Percentiles rank a stretch among this genome's conserved stretches.
Conservation (phyloP, 1,139 yeast species). For the Hyphopichia fennica region DNA sequence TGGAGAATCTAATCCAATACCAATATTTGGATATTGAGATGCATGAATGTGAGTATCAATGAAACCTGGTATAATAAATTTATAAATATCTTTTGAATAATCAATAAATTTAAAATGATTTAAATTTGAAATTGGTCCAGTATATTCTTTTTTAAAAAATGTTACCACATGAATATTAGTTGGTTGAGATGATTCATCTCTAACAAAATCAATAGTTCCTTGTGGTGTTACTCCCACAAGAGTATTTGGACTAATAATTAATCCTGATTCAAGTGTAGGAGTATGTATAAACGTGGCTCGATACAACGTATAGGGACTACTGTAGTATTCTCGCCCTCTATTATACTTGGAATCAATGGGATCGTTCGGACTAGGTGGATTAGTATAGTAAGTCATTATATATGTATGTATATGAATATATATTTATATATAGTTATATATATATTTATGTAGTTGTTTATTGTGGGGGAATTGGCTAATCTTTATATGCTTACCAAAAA, state of each 20-base stretch:
- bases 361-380: neutral
- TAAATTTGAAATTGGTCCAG: neutral
- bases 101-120: constrained; percentile 26
- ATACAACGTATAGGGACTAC: neutral
- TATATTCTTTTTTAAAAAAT: constrained; percentile 9
- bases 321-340: neutral
- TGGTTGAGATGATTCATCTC: constrained; percentile 8
- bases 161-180: constrained; percentile 7
- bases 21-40: constrained; percentile 92
- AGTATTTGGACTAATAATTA: constrained; percentile 29
- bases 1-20: constrained; percentile 84
- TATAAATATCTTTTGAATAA: constrained; percentile 25
- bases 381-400: neutral
- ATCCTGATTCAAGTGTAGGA: constrained; percentile 22
- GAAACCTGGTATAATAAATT: constrained; percentile 87
- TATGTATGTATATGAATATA: no score
- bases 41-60: constrained; percentile 96
- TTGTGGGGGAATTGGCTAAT: no score
- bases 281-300: constrained; percentile 40
- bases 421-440: no score
- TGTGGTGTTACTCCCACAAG: constrained; percentile 31
- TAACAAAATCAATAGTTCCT: constrained; percentile 35
- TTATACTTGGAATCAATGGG: neutral
- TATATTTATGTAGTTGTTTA: no score
- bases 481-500: no score